Evolutionary conservation across 805 yeast genomes (phyloP), one percentile per base, ranked within the genome.

Genomic region (Metschnikowia lochheadii): DNA sequence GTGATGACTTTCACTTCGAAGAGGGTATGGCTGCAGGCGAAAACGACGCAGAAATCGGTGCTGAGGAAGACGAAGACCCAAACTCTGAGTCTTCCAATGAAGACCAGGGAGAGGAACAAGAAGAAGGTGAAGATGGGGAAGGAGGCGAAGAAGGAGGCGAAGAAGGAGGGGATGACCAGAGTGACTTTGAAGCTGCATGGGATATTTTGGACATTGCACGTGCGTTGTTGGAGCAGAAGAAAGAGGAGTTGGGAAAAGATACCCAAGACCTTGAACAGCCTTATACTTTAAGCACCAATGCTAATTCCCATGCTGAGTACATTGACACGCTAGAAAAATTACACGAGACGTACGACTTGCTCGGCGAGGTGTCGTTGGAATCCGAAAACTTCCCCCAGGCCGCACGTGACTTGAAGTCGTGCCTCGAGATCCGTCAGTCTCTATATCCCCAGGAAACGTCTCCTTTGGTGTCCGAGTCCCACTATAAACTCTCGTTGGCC

Each of bases 341-440:
- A 20, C 82, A 91, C 0, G 91, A 88, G 50, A 79, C 84, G 1
- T 86, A 83, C 63, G 91, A 87, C 61, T 67, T 91, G 10, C 73
- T 90, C 15, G 98, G 98, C 32, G 97, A 92, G 63, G 86, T 91
- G 8, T 85, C 96, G 0, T 73, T 91, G 40, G 99, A 92, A 63
- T 81, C 94, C 1, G 97, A 92, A 59, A 88, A 89, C 66, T 90
- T 90, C 65, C 68, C 73, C 14, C 95, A 89, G 65, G 88, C 97
- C 0, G 79, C 85, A 0, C 70, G 70, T 17, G 96, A 91, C 64
- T 81, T 89, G 50, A 70, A 75, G 43, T 68, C 78, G 17, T 75
- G 89, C 38, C 73, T 87, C 33, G 68, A 78, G 29, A 67, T 84
- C 40, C 77, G 87, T 63, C 61, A 69, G 45, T 68, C 79, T 49